phyloP scores from a whole-genome alignment of 2,329 filamentous ascomycete genomes.

The Aspergillus hortae region DNA sequence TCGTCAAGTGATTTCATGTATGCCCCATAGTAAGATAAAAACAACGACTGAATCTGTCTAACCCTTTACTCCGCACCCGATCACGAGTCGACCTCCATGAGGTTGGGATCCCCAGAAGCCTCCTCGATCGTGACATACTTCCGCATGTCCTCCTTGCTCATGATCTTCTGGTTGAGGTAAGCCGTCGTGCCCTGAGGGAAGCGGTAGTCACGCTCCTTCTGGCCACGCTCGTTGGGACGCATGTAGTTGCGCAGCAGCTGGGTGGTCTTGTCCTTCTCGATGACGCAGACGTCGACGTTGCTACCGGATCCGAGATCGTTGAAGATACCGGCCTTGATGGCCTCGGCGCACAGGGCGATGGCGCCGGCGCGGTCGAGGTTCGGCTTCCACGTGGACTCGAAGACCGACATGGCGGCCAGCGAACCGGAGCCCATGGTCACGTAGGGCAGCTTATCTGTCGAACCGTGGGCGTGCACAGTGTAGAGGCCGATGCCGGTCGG shows the following conservation, averaged over 20 bases:
- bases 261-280: constrained; percentile 91
- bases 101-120: constrained; percentile 64
- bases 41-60: constrained; percentile 7
- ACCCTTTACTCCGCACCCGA: constrained; percentile 5
- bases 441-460: constrained; percentile 97
- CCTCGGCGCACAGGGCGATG: constrained; percentile 76
- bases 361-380: constrained; percentile 73
- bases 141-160: constrained; percentile 87
- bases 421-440: constrained; percentile 98
- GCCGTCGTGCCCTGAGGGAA: constrained; percentile 92
- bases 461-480: constrained; percentile 97
- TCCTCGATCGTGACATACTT: constrained; percentile 93
- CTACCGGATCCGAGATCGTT: constrained; percentile 96
- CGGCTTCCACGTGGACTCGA: constrained; percentile 92
- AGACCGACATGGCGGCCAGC: constrained; percentile 94
- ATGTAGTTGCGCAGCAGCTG: constrained; percentile 83
- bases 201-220: constrained; percentile 90
- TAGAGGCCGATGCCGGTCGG: constrained; percentile 93
- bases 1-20: constrained; percentile 7
- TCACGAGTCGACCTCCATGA: constrained; percentile 61
- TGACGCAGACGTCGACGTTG: constrained; percentile 95
- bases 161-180: constrained; percentile 92
- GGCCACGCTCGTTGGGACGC: constrained; percentile 83
- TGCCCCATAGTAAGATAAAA: constrained; percentile 4
- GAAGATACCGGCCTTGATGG: constrained; percentile 95